Evolutionary conservation across 2,329 filamentous ascomycete genomes (phyloP).

Genomic region (Paracoccidioides lutzii): DNA sequence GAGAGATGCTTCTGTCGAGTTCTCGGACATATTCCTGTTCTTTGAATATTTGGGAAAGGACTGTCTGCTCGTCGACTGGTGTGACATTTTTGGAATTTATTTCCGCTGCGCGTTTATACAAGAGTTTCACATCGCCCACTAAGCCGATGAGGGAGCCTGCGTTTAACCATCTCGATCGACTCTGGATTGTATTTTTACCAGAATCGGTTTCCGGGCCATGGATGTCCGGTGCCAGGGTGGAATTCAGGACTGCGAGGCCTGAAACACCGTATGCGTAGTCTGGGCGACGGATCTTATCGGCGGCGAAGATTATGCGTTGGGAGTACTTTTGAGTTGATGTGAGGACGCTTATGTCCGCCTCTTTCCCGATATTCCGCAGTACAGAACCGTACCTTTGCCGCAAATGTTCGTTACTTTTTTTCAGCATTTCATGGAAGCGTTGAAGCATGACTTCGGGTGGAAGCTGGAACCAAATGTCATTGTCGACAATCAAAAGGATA

Average conservation of each 20-base stretch:
- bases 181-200: conserved; percentile 24
- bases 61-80: conserved; percentile 30
- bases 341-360: conserved; percentile 8
- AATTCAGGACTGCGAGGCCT: conserved; percentile 42
- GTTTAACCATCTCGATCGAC: conserved; percentile 38
- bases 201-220: conserved; percentile 36
- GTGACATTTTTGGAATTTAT: conserved; percentile 23
- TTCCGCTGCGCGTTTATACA: conserved; percentile 35
- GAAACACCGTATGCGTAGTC: conserved; percentile 32
- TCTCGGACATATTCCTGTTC: conserved; percentile 42
- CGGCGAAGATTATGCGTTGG: conserved; percentile 44
- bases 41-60: conserved; percentile 41
- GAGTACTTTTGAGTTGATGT: conserved; percentile 30
- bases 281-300: conserved; percentile 41
- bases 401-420: conserved; percentile 42
- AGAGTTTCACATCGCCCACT: conserved; percentile 34
- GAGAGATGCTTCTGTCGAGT: conserved; percentile 23
- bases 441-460: conserved; percentile 50
- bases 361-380: conserved; percentile 16
- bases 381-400: conserved; percentile 37
- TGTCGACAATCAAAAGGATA: conserved; percentile 49
- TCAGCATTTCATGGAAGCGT: conserved; percentile 45
- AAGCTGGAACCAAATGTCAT: conserved; percentile 54
- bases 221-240: conserved; percentile 36
- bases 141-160: conserved; percentile 40